These are phyloP conservation scores for Neurospora sp. DNA, from an alignment of 495 filamentous ascomycete species.

Conservation along the genomic window DNA sequence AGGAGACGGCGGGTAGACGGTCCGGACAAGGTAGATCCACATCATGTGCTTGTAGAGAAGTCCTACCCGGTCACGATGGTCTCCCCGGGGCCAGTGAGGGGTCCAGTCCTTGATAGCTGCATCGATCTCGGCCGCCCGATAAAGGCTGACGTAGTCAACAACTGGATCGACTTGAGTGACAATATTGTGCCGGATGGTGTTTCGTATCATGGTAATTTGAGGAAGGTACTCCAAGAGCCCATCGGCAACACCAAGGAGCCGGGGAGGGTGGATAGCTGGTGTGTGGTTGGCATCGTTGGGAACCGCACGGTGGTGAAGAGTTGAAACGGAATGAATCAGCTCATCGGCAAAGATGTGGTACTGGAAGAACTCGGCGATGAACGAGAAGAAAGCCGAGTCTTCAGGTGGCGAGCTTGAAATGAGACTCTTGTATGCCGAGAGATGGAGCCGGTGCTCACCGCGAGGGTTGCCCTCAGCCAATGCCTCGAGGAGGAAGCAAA, in stretches of 20 bases:
- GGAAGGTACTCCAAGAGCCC: slow-evolving; percentile 74
- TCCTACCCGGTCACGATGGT: slow-evolving; percentile 63
- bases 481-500: slow-evolving; percentile 72
- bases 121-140: slow-evolving; percentile 69
- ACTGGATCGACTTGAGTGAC: slow-evolving; percentile 51
- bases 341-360: slow-evolving; percentile 81
- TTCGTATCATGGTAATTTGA: slow-evolving; percentile 67
- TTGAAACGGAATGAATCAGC: slow-evolving; percentile 56
- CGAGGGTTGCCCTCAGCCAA: slow-evolving; percentile 67
- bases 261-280: slow-evolving; percentile 65
- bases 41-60: slow-evolving; percentile 83
- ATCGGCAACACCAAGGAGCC: slow-evolving; percentile 77
- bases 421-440: slow-evolving; percentile 64
- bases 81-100: slow-evolving; percentile 57
- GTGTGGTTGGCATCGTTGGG: slow-evolving; percentile 54
- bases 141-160: slow-evolving; percentile 65
- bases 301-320: slow-evolving; percentile 38
- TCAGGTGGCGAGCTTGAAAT: slow-evolving; percentile 49
- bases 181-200: slow-evolving; percentile 61
- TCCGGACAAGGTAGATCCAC: slow-evolving; percentile 83
- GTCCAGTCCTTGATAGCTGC: slow-evolving; percentile 65
- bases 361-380: slow-evolving; percentile 88
- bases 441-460: slow-evolving; percentile 73
- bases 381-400: slow-evolving; percentile 58
- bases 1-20: slow-evolving; percentile 55